Evolutionary conservation across 352 stramenopile species (phyloP), one percentile per base, ranked within the genome.

Genomic region (Phytophthora vignae): DNA sequence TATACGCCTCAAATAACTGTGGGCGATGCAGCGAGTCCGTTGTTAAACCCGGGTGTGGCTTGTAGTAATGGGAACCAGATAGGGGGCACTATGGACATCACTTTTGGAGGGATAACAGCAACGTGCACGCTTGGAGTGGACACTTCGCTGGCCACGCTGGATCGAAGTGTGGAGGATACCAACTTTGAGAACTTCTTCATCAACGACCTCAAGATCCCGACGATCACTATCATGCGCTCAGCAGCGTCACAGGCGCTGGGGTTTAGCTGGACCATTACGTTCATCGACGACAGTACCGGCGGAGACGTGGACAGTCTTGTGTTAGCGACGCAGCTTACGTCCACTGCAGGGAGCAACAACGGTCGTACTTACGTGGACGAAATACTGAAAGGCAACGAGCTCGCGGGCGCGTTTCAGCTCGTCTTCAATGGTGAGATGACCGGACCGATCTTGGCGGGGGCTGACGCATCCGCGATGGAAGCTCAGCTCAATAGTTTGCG

Each of bases 401-500:
- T 99, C 17, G 69, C 85, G 8, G 95, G 96, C 4, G 96, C 87
- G 0, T 99, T 99, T 57, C 94, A 97, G 69, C 85, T 99, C 11
- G 85, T 84, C n/a, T 99, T 96, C 71, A 91, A 97, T 58, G 93
- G 94, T n/a, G 91, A 98, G 68, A 98, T 93, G 2, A 99, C 97
- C 0, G 92, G 89, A 14, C 87, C 94, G 19, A 96, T 99, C 31
- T 67, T 87, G 19, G 94, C 96, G 67, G 87, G 94, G 44, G 94
- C 94, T 0, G 85, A 89, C 46, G 87, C 88, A 21, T 58, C 77
- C 7, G 91, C 92, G 11, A 90, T 99, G 7, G 79, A 98, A 75
- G 81, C 85, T 3, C 83, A 97, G 14, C 81, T 99, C 14, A 99
- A 99, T 63, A 92, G 87, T 49, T 74, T 99, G 14, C 90, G 85